These are phyloP conservation scores for Macrolepiota fuliginosa DNA, from an alignment of 768 basidiomycete genomes.

Conservation along the genomic window DNA sequence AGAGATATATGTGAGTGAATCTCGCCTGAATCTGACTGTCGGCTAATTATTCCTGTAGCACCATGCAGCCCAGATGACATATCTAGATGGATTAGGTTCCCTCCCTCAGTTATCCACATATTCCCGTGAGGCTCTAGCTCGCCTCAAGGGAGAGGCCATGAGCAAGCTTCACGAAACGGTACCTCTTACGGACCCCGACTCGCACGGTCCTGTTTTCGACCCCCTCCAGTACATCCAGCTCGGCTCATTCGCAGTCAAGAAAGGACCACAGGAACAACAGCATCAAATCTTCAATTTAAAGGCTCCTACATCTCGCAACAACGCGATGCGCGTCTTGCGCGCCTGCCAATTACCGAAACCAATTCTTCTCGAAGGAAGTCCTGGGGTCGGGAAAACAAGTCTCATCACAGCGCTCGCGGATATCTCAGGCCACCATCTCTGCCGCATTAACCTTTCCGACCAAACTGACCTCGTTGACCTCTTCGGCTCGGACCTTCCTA, in stretches of 20 bases:
- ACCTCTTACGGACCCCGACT: conserved; percentile 32
- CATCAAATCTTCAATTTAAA: conserved; percentile 68
- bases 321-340: conserved; percentile 84
- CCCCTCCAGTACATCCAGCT: conserved; percentile 46
- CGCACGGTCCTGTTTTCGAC: conserved; percentile 30
- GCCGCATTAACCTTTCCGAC: conserved; percentile 96
- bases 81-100: conserved; percentile 85
- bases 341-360: conserved; percentile 91
- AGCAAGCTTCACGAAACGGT: conserved; percentile 54
- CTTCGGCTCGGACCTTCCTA: conserved; percentile 94
- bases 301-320: conserved; percentile 86
- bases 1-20: conserved; percentile 65
- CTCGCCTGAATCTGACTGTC: neutral
- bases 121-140: conserved; percentile 53
- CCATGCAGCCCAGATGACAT: conserved; percentile 91
- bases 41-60: conserved; percentile 47
- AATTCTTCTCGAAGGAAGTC: conserved; percentile 94
- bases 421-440: conserved; percentile 72
- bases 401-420: conserved; percentile 85
- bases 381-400: conserved; percentile 97
- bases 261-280: conserved; percentile 42
- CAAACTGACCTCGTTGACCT: conserved; percentile 96
- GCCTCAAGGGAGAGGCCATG: conserved; percentile 60
- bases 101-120: conserved; percentile 70
- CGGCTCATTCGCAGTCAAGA: conserved; percentile 71